Conservation (phyloP, 768 basidiomycete genomes). For the Boletus edulis region DNA sequence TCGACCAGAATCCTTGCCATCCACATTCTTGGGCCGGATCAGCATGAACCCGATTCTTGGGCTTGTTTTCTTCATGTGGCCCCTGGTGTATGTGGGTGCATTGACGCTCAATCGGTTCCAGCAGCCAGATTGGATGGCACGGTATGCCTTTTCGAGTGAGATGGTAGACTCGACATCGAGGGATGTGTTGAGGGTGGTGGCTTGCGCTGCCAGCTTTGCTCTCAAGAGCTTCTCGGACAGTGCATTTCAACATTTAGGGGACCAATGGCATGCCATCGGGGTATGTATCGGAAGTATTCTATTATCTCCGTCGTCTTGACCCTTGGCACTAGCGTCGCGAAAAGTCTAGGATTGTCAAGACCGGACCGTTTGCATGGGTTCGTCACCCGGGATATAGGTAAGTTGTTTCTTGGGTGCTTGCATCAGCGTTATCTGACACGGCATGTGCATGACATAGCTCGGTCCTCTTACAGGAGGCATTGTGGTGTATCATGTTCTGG, state of each 20-base stretch:
- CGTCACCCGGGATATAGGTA: too few relatives aligned
- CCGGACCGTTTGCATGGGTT: too few relatives aligned
- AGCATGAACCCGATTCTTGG: constrained; percentile 26
- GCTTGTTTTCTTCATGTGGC: constrained; percentile 13
- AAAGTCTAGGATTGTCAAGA: too few relatives aligned
- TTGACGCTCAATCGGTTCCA: constrained; percentile 24
- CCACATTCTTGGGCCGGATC: constrained; percentile 14
- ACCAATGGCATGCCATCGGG: too few relatives aligned
- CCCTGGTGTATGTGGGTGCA: constrained; percentile 23
- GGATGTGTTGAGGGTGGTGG: constrained; percentile 12
- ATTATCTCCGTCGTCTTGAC: too few relatives aligned
- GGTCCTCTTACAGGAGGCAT: neutral
- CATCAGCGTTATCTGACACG: too few relatives aligned
- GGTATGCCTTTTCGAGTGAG: neutral
- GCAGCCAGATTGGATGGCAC: constrained; percentile 31
- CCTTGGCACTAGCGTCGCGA: too few relatives aligned
- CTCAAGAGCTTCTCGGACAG: too few relatives aligned
- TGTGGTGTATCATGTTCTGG: constrained; percentile 31
- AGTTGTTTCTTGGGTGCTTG: too few relatives aligned
- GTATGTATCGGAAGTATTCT: too few relatives aligned
- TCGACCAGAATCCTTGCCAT: constrained; percentile 10
- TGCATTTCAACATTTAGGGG: too few relatives aligned
- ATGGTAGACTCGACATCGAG: constrained; percentile 7
- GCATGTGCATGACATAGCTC: too few relatives aligned
- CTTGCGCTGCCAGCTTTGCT: constrained; percentile 18